Evolutionary conservation across 352 stramenopile species (phyloP), one percentile per base, ranked within the genome.

Genomic region (Phytophthora citricola): DNA sequence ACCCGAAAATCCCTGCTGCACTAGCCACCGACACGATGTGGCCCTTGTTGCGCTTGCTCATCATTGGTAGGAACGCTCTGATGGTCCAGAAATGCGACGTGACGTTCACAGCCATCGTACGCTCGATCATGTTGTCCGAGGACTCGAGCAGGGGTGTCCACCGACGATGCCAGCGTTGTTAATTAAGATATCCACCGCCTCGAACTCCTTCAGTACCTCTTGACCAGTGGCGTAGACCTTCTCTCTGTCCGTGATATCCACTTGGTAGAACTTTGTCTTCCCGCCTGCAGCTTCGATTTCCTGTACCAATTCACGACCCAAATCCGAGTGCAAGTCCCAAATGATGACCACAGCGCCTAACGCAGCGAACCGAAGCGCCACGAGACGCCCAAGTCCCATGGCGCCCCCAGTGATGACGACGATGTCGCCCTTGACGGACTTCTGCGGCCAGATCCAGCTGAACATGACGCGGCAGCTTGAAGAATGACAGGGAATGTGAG

Each of bases 81-180:
- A 81, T 80, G 36, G 75, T 84, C 73, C 75, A 85, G 52, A 85
- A 87, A 50, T 87, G 79, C 26, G 76, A 68, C 31, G 73, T 75
- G 43, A 57, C 66, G 44, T 87, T 87, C 44, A 87, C 76, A 4
- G 63, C 60, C 65, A 85, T 76, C 9, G 75, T 87, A 20, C 72
- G 75, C 59, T 79, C 66, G 39, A 87, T 79, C 65, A 81, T 72
- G 11, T n/a, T 48, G 52, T 79, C 75, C 15, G 62, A 73, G 29
- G 72, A 69, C 57, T 81, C 71, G 26, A 85, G 63, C 26, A 87
- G 9, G 10, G 63, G 44, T 66, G 66, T 6, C 79, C 79, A 38
- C 66, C 63, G n/a, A 87, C 79, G 38, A 87, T 82, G 17, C 76
- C 79, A 9, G 78, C 78, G 47, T 87, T 87, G 63, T 87, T 87